Conservation (phyloP, 2,329 filamentous ascomycete genomes). For the Cladobotryum protrusum region DNA sequence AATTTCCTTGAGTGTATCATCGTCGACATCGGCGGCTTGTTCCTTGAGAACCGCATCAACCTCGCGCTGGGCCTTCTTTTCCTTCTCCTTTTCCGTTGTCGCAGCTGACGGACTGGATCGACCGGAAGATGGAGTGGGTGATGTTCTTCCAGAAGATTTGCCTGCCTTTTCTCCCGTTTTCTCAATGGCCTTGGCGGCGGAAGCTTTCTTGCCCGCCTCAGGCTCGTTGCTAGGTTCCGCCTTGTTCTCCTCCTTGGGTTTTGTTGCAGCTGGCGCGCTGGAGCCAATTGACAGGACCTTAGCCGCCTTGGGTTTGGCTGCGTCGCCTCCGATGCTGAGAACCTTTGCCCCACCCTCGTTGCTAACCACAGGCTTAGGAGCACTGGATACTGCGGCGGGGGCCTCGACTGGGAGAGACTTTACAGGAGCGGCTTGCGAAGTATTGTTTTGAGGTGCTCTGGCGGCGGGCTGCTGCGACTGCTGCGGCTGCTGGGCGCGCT, state of each 20-base stretch:
- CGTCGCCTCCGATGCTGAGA: constrained; percentile 59
- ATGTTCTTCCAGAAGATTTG: constrained; percentile 61
- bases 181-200: constrained; percentile 83
- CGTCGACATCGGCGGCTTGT: constrained; percentile 66
- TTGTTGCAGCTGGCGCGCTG: constrained; percentile 24
- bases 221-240: constrained; percentile 43
- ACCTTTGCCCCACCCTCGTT: constrained; percentile 58
- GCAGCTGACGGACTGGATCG: constrained; percentile 66
- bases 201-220: constrained; percentile 75
- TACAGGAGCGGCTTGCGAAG: constrained; percentile 45
- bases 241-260: constrained; percentile 45
- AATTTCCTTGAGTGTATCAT: constrained; percentile 79
- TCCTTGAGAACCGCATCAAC: constrained; percentile 81
- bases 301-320: constrained; percentile 44
- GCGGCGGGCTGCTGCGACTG: constrained; percentile 21
- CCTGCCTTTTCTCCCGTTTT: constrained; percentile 68
- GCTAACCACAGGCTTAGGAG: constrained; percentile 45
- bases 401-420: constrained; percentile 20
- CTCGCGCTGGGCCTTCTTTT: constrained; percentile 54
- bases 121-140: constrained; percentile 76
- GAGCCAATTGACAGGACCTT: constrained; percentile 42
- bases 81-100: constrained; percentile 49
- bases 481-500: constrained; percentile 6
- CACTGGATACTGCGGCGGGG: constrained; percentile 37
- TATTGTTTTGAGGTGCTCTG: constrained; percentile 9